Evolutionary conservation across 2,329 filamentous ascomycete species (phyloP).

Genomic region (Fusarium chlamydosporum): DNA sequence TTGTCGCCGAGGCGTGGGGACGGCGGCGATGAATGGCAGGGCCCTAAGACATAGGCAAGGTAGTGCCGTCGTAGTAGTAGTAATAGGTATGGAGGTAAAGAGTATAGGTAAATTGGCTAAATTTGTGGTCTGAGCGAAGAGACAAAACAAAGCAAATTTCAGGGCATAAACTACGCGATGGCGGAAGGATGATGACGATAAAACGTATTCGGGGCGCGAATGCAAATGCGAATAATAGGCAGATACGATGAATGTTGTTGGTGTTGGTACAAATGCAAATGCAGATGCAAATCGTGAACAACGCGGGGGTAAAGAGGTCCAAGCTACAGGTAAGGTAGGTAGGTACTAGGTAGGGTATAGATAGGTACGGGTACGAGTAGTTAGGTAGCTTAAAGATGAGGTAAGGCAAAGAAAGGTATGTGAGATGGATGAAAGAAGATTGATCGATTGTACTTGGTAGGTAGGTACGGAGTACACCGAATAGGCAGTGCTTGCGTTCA

Average conservation of each 20-base stretch:
- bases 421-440: conserved; percentile 1
- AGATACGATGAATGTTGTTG: neutral
- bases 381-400: conserved; percentile 15
- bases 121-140: too few species aligned
- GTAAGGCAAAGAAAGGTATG: conserved; percentile 13
- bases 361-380: neutral
- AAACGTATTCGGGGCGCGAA: conserved; percentile 1
- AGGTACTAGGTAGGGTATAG: conserved; percentile 10
- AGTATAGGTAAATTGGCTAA: conserved; percentile 22
- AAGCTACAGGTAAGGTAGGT: conserved; percentile 14
- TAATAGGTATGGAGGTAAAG: neutral
- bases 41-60: conserved; percentile 51
- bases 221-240: neutral
- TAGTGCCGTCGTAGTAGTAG: neutral
- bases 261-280: conserved; percentile 1
- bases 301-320: conserved; percentile 35
- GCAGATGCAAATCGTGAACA: conserved; percentile 26
- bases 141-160: neutral
- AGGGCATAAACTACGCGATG: conserved; percentile 1
- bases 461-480: conserved; percentile 26
- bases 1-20: conserved; percentile 62
- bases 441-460: neutral
- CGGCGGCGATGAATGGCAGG: conserved; percentile 49
- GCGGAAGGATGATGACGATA: neutral
- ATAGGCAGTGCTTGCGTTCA: conserved; percentile 47